Evolutionary conservation across 805 yeast genomes (phyloP), one percentile per base, ranked within the genome.

Genomic region (Kazachstania viticola): DNA sequence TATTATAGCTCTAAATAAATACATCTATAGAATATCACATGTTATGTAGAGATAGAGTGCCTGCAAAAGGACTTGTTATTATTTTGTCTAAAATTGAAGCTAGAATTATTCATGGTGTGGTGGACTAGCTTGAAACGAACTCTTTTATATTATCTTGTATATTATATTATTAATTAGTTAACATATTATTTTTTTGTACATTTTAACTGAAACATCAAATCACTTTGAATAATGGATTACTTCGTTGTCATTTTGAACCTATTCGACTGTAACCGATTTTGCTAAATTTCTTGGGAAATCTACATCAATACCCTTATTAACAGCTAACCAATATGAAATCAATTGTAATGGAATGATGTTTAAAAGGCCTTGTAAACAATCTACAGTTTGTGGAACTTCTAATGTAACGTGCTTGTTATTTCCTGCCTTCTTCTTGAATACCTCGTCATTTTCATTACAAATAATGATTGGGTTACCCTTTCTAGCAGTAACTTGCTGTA

Each of bases 261-360:
- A 87, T 65, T 85, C 97, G 41, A 91, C 98, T 29, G 99, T 91
- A 36, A 91, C 99, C 31, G 95, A 79, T 67, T 91, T 91, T 41
- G 99, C 99, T 63, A 91, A 72, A 67, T 91, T 91, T 64, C 98
- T 76, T 44, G 99, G 99, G 76, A 88, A 88, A 60, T 91, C 99
- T 36, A 93, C 98, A 54, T 91, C 94, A 46, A 82, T 79, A 25
- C 96, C 97, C 55, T 88, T 81, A 61, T 78, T 75, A 33, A 84
- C 88, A 33, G 98, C 96, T 51, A 91, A 70, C 91, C 95, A 87
- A 65, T 91, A 91, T 52, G 95, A 79, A 74, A 87, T 85, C 59
- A 91, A 69, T 61, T 91, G 99, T 55, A 91, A 60, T 34, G 98
- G 98, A 48, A 91, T 73, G 42, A 91, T 93, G 54, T 88, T 91